A percentile compares a stretch with the other conserved stretches of the same genome.
Evolutionary conservation across 805 yeast genomes (phyloP).

Genomic region (Cephaloascus fragrans): DNA sequence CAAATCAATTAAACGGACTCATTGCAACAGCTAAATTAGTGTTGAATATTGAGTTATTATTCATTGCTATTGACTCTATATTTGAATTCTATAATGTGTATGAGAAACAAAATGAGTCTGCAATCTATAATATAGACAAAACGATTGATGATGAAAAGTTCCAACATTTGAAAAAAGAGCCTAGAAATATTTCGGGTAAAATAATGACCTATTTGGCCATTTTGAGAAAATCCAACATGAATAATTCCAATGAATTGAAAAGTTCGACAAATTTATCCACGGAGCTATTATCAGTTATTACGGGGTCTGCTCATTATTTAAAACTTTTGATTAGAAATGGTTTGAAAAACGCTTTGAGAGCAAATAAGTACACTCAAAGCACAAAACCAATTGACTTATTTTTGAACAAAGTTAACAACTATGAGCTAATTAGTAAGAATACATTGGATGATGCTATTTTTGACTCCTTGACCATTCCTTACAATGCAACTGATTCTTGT

Average conservation of each 20-base stretch:
- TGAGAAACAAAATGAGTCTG: neutral
- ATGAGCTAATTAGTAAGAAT: conserved; percentile 17
- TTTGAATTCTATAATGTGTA: conserved; percentile 8
- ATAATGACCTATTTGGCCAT: conserved; percentile 83
- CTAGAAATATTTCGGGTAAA: conserved; percentile 81
- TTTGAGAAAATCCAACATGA: conserved; percentile 48
- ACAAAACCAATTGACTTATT: conserved; percentile 56
- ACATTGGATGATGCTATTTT: conserved; percentile 16
- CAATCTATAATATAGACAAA: neutral
- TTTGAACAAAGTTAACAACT: conserved; percentile 40
- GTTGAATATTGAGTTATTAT: conserved; percentile 63
- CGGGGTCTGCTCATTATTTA: conserved; percentile 87
- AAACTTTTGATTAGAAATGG: conserved; percentile 79
- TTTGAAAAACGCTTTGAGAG: conserved; percentile 62
- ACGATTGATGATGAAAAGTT: conserved; percentile 9
- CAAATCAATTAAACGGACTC: conserved; percentile 60
- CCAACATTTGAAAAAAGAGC: conserved; percentile 45
- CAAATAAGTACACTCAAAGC: conserved; percentile 47
- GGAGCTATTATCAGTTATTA: conserved; percentile 68
- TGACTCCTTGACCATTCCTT: conserved; percentile 34
- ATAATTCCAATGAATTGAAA: conserved; percentile 19
- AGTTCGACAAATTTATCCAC: conserved; percentile 34
- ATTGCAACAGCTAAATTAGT: conserved; percentile 64
- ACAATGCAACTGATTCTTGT: conserved; percentile 71
- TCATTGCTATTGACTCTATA: conserved; percentile 60